These are phyloP conservation scores for Gynochthodes officinalis DNA, from an alignment of 257 asterid species.

Conservation along the genomic window DNA sequence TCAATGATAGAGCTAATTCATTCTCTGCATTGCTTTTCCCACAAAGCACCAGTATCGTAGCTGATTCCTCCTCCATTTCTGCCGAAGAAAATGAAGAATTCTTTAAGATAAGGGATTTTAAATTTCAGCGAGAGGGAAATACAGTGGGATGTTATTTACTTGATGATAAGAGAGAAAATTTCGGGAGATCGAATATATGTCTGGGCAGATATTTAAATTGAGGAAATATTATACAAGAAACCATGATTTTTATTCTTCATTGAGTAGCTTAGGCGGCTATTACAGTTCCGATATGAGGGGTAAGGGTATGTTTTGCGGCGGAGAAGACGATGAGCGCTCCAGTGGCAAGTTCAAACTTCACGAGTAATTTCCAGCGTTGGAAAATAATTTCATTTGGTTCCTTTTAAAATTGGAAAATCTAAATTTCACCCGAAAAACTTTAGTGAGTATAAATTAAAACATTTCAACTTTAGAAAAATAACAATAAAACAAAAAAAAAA, in stretches of 20 bases:
- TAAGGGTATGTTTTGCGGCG: too few species aligned
- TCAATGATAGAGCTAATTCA: slow-evolving; percentile 44
- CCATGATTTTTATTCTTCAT: too few species aligned
- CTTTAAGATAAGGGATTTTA: background rate
- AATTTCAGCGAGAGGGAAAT: background rate
- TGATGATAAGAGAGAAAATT: background rate
- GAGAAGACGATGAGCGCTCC: too few species aligned
- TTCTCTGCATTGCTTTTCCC: background rate
- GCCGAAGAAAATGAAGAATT: slow-evolving; percentile 3
- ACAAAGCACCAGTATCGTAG: background rate
- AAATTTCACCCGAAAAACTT: too few species aligned
- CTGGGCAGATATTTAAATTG: background rate
- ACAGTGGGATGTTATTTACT: background rate
- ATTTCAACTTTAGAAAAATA: too few species aligned
- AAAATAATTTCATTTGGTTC: too few species aligned
- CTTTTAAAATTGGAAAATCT: too few species aligned
- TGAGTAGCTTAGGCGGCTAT: background rate
- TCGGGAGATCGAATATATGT: background rate
- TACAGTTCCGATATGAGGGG: background rate
- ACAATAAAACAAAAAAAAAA: too few species aligned
- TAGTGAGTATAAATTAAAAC: too few species aligned
- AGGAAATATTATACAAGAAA: background rate
- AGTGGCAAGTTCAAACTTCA: too few species aligned
- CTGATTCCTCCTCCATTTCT: slow-evolving; percentile 55
- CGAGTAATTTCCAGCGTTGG: too few species aligned